Conservation (phyloP, 352 stramenopile species). For the Pythium grandisporangium region DNA sequence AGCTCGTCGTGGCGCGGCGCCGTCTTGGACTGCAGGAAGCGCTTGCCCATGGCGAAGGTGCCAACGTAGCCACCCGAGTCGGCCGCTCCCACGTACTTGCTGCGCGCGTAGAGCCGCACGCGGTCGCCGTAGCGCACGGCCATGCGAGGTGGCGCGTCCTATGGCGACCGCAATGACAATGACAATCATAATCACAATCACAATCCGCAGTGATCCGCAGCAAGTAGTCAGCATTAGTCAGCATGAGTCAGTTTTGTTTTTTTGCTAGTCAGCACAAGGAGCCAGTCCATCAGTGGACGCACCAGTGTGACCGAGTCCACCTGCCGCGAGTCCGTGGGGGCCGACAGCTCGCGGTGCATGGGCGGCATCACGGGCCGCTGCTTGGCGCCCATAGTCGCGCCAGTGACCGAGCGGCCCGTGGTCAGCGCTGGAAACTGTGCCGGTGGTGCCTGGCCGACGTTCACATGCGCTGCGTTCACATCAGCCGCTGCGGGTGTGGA, state of each 20-base stretch:
- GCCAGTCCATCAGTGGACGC: not conserved
- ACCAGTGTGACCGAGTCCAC: conserved; percentile 15
- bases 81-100: conserved; percentile 26
- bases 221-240: too few relatives aligned
- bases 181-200: too few relatives aligned
- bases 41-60: conserved; percentile 53
- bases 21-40: conserved; percentile 52
- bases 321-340: not conserved
- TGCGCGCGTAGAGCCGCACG: conserved; percentile 56
- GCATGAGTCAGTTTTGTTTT: too few relatives aligned
- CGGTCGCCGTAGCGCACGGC: conserved; percentile 61
- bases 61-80: conserved; percentile 50
- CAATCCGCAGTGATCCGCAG: too few relatives aligned
- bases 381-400: not conserved
- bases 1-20: conserved; percentile 55
- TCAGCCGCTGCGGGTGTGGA: not conserved
- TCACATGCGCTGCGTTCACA: not conserved
- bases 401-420: too few relatives aligned
- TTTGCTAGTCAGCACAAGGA: not conserved
- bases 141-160: conserved; percentile 47
- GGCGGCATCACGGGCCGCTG: not conserved
- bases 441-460: not conserved
- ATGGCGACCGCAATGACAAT: not conserved
- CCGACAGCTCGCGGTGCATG: not conserved
- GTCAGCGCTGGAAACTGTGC: too few relatives aligned